These are phyloP conservation scores for Paraphoma sp. DNA, from an alignment of 2,329 filamentous ascomycete genomes.

Conservation along the genomic window DNA sequence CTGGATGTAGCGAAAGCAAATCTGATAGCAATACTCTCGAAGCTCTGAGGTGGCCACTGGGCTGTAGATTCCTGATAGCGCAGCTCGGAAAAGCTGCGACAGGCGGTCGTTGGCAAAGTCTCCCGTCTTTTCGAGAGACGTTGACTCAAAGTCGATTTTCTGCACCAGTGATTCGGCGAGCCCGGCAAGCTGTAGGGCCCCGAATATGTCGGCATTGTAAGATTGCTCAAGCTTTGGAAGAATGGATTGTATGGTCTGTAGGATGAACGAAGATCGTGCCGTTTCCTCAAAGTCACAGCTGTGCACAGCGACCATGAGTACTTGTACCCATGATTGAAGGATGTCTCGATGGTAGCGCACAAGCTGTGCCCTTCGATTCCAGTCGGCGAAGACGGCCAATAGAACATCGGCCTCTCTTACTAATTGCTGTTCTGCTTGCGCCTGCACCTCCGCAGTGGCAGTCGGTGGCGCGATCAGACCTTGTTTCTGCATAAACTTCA, in stretches of 20 bases:
- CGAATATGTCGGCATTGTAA: conserved; percentile 70
- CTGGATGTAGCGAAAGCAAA: conserved; percentile 84
- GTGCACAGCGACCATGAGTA: conserved; percentile 83
- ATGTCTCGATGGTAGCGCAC: conserved; percentile 66
- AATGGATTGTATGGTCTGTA: conserved; percentile 86
- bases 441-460: background rate
- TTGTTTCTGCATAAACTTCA: conserved; percentile 64
- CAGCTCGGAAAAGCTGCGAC: conserved; percentile 89
- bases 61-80: conserved; percentile 78
- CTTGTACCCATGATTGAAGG: conserved; percentile 82
- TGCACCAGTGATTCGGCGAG: conserved; percentile 77
- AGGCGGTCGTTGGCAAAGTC: conserved; percentile 87
- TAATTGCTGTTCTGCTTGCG: conserved; percentile 44
- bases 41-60: conserved; percentile 74
- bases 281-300: conserved; percentile 79
- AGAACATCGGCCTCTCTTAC: conserved; percentile 59
- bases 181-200: conserved; percentile 77
- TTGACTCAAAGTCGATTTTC: conserved; percentile 67
- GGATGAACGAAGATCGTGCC: conserved; percentile 76
- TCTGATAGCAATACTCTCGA: conserved; percentile 87
- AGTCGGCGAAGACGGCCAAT: conserved; percentile 66
- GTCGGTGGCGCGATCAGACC: conserved; percentile 28
- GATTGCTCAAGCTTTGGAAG: conserved; percentile 85
- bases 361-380: conserved; percentile 69
- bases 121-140: conserved; percentile 56